Percentiles rank a stretch among this genome's conserved stretches.
Conservation (phyloP, 2,329 filamentous ascomycete genomes). For the Diaporthe citri region DNA sequence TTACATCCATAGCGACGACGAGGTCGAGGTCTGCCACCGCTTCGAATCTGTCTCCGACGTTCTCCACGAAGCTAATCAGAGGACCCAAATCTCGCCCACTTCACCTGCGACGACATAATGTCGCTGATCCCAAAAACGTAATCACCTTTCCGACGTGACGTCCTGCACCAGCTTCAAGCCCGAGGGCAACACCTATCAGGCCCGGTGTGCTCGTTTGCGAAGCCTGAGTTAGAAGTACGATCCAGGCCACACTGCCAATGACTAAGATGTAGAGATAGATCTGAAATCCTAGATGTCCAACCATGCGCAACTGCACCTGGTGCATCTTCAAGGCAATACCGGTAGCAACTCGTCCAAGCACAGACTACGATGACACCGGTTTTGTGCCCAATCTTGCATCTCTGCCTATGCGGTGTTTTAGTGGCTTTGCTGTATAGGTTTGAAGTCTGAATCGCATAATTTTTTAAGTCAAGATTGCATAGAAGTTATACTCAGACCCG, state of each 20-base stretch:
- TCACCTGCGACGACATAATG: too few relatives aligned
- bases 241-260: too few relatives aligned
- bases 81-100: too few relatives aligned
- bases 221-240: not conserved
- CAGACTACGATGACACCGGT: not conserved
- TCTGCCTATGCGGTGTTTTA: not conserved
- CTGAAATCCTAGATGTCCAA: not conserved
- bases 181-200: too few relatives aligned
- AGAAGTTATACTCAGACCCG: not conserved
- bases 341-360: rapidly evolving
- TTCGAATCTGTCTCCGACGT: too few relatives aligned
- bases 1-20: too few relatives aligned
- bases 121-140: too few relatives aligned
- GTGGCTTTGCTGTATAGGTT: not conserved
- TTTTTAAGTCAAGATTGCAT: not conserved
- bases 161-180: too few relatives aligned
- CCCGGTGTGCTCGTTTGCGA: not conserved
- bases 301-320: not conserved
- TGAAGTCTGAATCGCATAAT: not conserved
- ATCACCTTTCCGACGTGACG: too few relatives aligned
- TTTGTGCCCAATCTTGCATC: not conserved
- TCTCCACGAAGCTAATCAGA: too few relatives aligned
- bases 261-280: not conserved
- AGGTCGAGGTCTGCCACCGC: too few relatives aligned
- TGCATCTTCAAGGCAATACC: not conserved